A percentile compares a stretch with the other conserved stretches of the same genome.
phyloP scores from a whole-genome alignment of 2,329 filamentous ascomycete species.

The Lomentospora prolificans region DNA sequence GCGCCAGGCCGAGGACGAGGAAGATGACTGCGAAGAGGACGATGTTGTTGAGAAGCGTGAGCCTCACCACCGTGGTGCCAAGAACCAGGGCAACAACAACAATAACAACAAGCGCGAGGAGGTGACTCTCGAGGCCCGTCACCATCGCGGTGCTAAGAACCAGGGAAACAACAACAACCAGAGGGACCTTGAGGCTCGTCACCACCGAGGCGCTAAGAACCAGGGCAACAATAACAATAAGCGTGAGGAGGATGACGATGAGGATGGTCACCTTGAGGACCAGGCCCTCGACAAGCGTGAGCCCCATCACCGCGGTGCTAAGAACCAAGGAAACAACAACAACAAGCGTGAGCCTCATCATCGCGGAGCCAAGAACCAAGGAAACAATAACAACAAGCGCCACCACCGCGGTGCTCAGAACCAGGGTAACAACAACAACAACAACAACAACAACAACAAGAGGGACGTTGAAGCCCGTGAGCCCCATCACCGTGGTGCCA shows the following conservation, averaged over 20 bases:
- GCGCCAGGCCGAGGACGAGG: not conserved
- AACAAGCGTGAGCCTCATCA: slow-evolving; percentile 5
- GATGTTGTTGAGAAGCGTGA: slow-evolving; percentile 8
- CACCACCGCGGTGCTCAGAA: not conserved
- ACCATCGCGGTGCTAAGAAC: not conserved
- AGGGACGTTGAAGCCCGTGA: not conserved
- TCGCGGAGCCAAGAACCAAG: not conserved
- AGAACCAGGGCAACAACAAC: slow-evolving; percentile 11
- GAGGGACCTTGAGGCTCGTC: not conserved
- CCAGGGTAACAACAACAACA: not conserved
- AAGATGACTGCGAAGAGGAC: not conserved
- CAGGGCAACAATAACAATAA: slow-evolving; percentile 10
- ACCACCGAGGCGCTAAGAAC: not conserved
- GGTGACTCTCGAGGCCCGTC: not conserved
- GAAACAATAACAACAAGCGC: slow-evolving; percentile 5
- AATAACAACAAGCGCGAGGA: slow-evolving; percentile 10
- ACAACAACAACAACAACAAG: not conserved
- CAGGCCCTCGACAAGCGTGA: slow-evolving; percentile 6
- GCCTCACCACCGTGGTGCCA: slow-evolving; percentile 11
- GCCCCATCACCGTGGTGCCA: not conserved
- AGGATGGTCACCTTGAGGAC: slow-evolving; percentile 10
- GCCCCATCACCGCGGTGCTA: slow-evolving; percentile 1
- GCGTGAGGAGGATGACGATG: slow-evolving; percentile 3
- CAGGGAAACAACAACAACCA: slow-evolving; percentile 9
- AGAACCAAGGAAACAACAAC: slow-evolving; percentile 4